Percentiles rank a stretch among this genome's conserved stretches.
Evolutionary conservation across 2,329 filamentous ascomycete species (phyloP).

Genomic region (Mariannaea elegans): DNA sequence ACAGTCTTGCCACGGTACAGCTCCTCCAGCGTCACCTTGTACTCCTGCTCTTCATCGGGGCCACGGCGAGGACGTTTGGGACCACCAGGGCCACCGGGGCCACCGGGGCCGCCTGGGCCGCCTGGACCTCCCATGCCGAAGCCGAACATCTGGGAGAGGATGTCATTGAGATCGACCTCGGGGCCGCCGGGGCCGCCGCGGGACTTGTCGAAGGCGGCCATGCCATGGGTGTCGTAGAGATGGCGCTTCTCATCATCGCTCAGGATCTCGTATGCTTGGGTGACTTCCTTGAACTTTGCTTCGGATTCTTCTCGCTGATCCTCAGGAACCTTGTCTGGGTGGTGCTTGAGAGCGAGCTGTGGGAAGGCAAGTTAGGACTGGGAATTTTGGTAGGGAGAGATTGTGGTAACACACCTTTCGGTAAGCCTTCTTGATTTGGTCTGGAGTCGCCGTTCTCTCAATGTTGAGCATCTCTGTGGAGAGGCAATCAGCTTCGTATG

Average conservation of each 20-base stretch:
- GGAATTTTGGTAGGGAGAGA: background rate
- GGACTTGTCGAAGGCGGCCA: conserved; percentile 90
- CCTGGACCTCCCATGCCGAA: conserved; percentile 74
- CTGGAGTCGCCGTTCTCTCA: conserved; percentile 73
- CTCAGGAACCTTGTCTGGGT: conserved; percentile 95
- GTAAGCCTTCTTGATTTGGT: conserved; percentile 95
- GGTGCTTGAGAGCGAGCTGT: conserved; percentile 85
- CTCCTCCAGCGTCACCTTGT: conserved; percentile 91
- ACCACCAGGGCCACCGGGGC: conserved; percentile 60
- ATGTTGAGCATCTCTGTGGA: conserved; percentile 80
- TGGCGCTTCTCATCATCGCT: conserved; percentile 93
- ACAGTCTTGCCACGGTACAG: conserved; percentile 99
- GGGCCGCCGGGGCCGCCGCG: conserved; percentile 71
- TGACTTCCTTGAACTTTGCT: conserved; percentile 89
- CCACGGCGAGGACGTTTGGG: conserved; percentile 74
- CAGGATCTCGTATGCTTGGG: conserved; percentile 97
- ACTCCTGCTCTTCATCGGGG: conserved; percentile 86
- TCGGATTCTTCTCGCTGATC: conserved; percentile 86
- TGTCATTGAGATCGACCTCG: conserved; percentile 90
- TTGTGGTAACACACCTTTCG: conserved; percentile 74
- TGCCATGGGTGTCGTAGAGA: conserved; percentile 92
- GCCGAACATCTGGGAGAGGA: conserved; percentile 91
- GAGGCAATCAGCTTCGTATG: conserved; percentile 22
- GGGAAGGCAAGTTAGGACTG: conserved; percentile 21
- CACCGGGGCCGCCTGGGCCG: conserved; percentile 53